Evolutionary conservation across 2,329 filamentous ascomycete genomes (phyloP).

Genomic region (Claviceps lovelessii): DNA sequence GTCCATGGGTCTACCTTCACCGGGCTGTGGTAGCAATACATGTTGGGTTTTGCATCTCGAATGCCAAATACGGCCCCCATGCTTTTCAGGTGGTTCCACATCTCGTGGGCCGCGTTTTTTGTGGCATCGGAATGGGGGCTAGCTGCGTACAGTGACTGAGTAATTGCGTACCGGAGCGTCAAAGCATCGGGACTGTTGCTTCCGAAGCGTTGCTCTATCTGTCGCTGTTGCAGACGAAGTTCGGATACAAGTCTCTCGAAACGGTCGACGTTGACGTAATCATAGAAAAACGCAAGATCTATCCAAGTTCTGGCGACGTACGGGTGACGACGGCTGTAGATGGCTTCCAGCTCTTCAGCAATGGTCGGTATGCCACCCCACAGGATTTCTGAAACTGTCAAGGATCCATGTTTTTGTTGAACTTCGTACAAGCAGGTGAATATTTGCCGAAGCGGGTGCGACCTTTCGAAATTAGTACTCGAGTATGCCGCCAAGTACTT

Average conservation of each 20-base stretch:
- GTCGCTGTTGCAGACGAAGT: slow-evolving; percentile 21
- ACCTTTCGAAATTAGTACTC: slow-evolving; percentile 27
- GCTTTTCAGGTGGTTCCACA: slow-evolving; percentile 23
- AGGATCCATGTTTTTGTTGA: slow-evolving; percentile 29
- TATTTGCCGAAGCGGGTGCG: slow-evolving; percentile 28
- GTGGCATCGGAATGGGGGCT: slow-evolving; percentile 21
- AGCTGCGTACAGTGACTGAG: slow-evolving; percentile 24
- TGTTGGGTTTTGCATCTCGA: slow-evolving; percentile 23
- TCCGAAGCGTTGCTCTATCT: slow-evolving; percentile 22
- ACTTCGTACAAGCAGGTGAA: slow-evolving; percentile 30
- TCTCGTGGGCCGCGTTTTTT: slow-evolving; percentile 22
- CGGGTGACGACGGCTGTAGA: slow-evolving; percentile 28
- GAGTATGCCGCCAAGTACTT: slow-evolving; percentile 31
- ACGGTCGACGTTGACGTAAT: slow-evolving; percentile 22
- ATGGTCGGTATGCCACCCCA: slow-evolving; percentile 27
- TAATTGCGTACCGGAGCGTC: slow-evolving; percentile 25
- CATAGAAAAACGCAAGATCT: slow-evolving; percentile 27
- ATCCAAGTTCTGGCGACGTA: slow-evolving; percentile 29
- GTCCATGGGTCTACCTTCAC: slow-evolving; percentile 30
- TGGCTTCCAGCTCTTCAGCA: slow-evolving; percentile 29
- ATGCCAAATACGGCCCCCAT: slow-evolving; percentile 22
- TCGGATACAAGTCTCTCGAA: slow-evolving; percentile 24
- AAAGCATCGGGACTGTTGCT: slow-evolving; percentile 21
- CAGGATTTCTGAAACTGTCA: slow-evolving; percentile 27
- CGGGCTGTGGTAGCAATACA: slow-evolving; percentile 29